Percentiles rank a stretch among this genome's conserved stretches.
Conservation (phyloP, 2,329 filamentous ascomycete genomes). For the Aspergillus oerlinghausenensis region DNA sequence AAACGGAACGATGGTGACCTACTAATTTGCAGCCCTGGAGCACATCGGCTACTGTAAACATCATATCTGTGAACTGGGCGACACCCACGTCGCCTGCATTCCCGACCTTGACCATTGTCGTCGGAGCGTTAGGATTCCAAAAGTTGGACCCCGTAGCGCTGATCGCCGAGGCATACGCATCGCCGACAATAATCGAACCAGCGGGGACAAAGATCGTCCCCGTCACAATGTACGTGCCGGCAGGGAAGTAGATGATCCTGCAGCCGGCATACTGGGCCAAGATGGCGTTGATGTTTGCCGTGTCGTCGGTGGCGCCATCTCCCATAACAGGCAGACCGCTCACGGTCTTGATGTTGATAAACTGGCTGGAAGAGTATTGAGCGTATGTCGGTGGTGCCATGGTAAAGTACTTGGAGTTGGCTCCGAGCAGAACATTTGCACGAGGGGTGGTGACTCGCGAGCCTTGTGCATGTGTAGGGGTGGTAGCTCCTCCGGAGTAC, state of each 20-base stretch:
- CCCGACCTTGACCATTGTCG: constrained; percentile 50
- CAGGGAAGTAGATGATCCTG: constrained; percentile 54
- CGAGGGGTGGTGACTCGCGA: constrained; percentile 25
- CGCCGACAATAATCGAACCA: constrained; percentile 50
- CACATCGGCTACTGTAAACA: constrained; percentile 47
- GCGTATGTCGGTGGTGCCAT: constrained; percentile 41
- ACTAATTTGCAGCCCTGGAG: constrained; percentile 40
- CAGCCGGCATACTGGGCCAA: constrained; percentile 33
- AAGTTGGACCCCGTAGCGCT: constrained; percentile 47
- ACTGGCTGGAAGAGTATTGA: constrained; percentile 36
- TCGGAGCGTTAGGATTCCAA: constrained; percentile 39
- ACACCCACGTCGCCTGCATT: constrained; percentile 45
- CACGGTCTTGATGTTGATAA: constrained; percentile 47
- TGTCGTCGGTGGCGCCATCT: constrained; percentile 39
- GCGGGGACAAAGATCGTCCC: constrained; percentile 45
- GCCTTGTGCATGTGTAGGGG: constrained; percentile 17
- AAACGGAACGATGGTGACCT: background rate
- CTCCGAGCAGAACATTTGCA: constrained; percentile 25
- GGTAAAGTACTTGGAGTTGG: constrained; percentile 37
- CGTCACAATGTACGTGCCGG: constrained; percentile 49
- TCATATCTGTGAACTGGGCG: constrained; percentile 48
- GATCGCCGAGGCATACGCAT: constrained; percentile 48
- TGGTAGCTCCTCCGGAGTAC: background rate
- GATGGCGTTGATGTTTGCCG: constrained; percentile 32
- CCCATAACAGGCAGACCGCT: constrained; percentile 38